These are phyloP conservation scores for Naganishia onofrii DNA, from an alignment of 768 basidiomycete genomes.

Conservation along the genomic window DNA sequence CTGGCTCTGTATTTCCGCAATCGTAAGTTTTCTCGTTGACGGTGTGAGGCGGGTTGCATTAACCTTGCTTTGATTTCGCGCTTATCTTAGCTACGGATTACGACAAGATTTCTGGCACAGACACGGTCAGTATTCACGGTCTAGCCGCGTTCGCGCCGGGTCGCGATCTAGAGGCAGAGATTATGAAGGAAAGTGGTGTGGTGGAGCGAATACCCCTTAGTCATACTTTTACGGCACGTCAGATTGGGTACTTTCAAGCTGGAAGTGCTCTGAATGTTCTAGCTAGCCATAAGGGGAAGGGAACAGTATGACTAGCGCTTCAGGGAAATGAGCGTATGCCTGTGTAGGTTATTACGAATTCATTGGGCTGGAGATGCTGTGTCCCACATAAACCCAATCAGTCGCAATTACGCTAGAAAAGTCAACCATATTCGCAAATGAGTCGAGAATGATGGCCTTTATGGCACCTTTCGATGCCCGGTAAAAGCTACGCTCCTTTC, in stretches of 20 bases:
- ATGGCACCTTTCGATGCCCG: too few species aligned
- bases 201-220: neutral
- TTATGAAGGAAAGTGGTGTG: neutral
- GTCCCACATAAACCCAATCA: too few species aligned
- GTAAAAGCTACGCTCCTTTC: too few species aligned
- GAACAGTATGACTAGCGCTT: neutral
- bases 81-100: neutral
- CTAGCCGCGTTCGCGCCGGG: neutral
- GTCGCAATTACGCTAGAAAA: too few species aligned
- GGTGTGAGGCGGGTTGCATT: too few species aligned
- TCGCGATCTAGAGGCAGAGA: slow-evolving; percentile 6
- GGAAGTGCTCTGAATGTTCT: slow-evolving; percentile 31
- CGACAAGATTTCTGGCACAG: neutral
- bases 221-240: neutral
- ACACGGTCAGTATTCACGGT: neutral
- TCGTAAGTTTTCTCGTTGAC: slow-evolving; percentile 5
- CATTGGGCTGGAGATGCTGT: too few species aligned
- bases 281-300: neutral
- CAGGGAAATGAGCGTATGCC: too few species aligned
- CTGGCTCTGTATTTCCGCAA: slow-evolving; percentile 21
- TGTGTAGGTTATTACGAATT: too few species aligned
- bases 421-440: too few species aligned
- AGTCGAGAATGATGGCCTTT: too few species aligned
- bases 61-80: too few species aligned
- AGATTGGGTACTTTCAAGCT: slow-evolving; percentile 12